Evolutionary conservation across 768 basidiomycete species (phyloP).

Genomic region (Podaxis pistillaris): DNA sequence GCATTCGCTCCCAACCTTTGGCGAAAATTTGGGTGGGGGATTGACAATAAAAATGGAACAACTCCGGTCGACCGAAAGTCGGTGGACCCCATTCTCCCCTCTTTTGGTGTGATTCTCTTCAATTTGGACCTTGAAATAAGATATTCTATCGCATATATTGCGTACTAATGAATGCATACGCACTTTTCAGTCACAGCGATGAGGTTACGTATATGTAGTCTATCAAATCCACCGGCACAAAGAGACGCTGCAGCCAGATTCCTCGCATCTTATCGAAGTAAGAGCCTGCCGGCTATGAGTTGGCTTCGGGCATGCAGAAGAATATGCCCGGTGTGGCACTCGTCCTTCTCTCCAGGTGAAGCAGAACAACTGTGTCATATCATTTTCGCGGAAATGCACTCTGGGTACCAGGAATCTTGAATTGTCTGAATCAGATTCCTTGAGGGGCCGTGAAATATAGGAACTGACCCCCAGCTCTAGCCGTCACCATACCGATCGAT

Average conservation of each 20-base stretch:
- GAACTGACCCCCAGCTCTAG: neutral
- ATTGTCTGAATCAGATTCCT: neutral
- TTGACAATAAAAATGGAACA: neutral
- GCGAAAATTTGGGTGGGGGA: neutral
- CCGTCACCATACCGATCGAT: neutral
- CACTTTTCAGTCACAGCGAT: no score
- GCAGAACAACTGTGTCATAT: neutral
- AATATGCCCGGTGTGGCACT: neutral
- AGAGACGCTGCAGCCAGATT: neutral
- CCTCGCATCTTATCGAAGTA: neutral
- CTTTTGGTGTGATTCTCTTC: neutral
- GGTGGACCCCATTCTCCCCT: neutral
- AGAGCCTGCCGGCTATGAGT: neutral
- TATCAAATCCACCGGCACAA: no score
- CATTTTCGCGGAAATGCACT: neutral
- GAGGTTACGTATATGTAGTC: no score
- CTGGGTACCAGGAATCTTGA: neutral
- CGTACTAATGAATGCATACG: no score
- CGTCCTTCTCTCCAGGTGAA: neutral
- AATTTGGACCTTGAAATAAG: neutral
- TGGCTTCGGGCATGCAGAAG: neutral
- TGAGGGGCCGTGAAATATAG: neutral
- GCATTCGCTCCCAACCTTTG: neutral
- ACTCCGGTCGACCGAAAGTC: neutral
- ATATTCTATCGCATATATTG: neutral